Percentiles rank a stretch among this genome's conserved stretches.
phyloP scores from a whole-genome alignment of 208 protist species.

The Naegleria lovaniensis region DNA sequence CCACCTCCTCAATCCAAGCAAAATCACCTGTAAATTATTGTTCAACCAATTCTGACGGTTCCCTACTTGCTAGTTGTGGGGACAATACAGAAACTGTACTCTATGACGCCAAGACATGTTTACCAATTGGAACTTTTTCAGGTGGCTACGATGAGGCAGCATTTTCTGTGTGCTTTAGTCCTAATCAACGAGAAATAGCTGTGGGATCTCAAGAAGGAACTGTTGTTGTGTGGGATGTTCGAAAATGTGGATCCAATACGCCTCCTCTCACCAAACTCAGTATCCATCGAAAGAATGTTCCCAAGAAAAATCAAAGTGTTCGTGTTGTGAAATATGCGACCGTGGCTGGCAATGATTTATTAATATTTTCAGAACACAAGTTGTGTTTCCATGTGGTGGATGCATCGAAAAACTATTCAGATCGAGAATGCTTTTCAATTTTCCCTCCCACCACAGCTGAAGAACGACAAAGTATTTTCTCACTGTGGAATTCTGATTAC shows the following conservation, averaged over 20 bases:
- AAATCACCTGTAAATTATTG: background rate
- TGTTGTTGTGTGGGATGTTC: background rate
- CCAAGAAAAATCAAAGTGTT: background rate
- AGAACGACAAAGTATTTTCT: background rate
- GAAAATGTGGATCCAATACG: background rate
- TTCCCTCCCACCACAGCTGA: background rate
- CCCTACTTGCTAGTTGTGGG: background rate
- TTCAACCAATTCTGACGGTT: background rate
- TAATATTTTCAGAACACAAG: constrained; percentile 10
- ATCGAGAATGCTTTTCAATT: no score
- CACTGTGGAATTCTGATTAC: background rate
- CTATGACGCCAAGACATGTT: background rate
- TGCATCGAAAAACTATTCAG: background rate
- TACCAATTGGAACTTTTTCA: background rate
- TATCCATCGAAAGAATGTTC: background rate
- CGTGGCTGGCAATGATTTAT: background rate
- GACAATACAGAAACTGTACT: background rate
- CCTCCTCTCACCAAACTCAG: no score
- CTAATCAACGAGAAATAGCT: background rate
- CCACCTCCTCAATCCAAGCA: background rate
- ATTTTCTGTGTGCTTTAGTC: background rate
- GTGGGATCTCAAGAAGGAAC: background rate
- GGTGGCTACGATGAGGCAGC: background rate
- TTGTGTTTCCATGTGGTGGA: background rate
- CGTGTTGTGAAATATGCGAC: background rate